Evolutionary conservation across 208 protist species (phyloP).

Genomic region (Leishmania turanica): DNA sequence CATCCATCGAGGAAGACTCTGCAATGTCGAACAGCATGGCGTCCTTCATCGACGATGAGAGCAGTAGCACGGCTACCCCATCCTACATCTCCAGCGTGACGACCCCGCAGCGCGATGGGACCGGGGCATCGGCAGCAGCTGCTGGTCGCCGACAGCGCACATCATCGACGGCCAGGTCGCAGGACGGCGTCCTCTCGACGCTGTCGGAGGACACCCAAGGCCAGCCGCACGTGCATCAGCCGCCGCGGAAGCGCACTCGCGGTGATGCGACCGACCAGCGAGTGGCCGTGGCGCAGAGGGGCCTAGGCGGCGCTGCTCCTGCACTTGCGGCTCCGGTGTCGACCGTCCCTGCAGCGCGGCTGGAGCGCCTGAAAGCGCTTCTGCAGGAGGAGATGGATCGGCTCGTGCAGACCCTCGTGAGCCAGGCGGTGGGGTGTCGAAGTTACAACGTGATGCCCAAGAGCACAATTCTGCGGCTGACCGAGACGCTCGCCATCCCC

Average conservation of each 20-base stretch:
- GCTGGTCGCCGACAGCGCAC: neutral
- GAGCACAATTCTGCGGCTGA: conserved; percentile 79
- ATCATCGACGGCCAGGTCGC: neutral
- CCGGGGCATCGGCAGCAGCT: neutral
- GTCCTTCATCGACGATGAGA: conserved; percentile 30
- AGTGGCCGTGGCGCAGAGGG: neutral
- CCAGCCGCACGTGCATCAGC: neutral
- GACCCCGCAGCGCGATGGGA: conserved; percentile 14
- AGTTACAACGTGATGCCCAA: conserved; percentile 88
- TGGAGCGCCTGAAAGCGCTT: conserved; percentile 51
- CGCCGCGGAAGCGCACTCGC: conserved; percentile 24
- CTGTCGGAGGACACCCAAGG: neutral
- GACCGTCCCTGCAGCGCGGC: conserved; percentile 47
- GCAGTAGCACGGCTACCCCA: conserved; percentile 14
- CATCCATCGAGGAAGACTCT: conserved; percentile 10
- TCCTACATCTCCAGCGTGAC: conserved; percentile 11
- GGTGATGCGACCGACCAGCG: conserved; percentile 11
- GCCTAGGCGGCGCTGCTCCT: neutral
- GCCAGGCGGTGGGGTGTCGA: conserved; percentile 69
- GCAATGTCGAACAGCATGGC: conserved; percentile 16
- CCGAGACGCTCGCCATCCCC: conserved; percentile 60
- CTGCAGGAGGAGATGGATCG: conserved; percentile 68
- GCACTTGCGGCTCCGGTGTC: conserved; percentile 9
- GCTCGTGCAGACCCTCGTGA: conserved; percentile 76
- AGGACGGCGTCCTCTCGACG: conserved; percentile 1